phyloP scores from a whole-genome alignment of 345 rosid genomes.

The Diplotaxis tenuifolia region DNA sequence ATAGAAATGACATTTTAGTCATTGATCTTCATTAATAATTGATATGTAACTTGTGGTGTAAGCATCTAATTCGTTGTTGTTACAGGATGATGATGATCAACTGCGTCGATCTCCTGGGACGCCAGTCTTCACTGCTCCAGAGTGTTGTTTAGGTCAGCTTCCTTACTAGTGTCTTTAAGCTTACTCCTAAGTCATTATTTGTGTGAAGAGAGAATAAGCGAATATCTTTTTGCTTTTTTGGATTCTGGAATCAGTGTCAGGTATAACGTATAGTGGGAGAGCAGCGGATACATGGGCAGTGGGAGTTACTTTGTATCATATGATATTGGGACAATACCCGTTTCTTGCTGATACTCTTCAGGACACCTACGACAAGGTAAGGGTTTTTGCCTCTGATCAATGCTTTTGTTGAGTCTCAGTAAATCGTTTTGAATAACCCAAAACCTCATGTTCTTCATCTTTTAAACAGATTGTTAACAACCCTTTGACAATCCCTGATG shows the following conservation, averaged over 20 bases:
- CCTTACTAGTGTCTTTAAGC: neutral
- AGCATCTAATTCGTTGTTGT: slow-evolving; percentile 2
- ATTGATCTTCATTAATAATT: neutral
- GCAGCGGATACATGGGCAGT: slow-evolving; percentile 98
- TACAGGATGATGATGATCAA: slow-evolving; percentile 88
- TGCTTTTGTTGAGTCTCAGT: neutral
- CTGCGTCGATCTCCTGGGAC: slow-evolving; percentile 99
- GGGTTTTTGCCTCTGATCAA: slow-evolving; percentile 17
- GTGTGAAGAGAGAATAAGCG: neutral
- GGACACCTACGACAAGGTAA: slow-evolving; percentile 94
- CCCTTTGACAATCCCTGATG: slow-evolving; percentile 62
- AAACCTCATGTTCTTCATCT: neutral
- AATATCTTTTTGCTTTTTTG: neutral
- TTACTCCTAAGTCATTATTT: neutral
- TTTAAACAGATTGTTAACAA: slow-evolving; percentile 71
- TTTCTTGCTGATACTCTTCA: slow-evolving; percentile 94
- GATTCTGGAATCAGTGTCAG: slow-evolving; percentile 43
- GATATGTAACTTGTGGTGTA: slow-evolving; percentile 4
- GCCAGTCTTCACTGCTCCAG: slow-evolving; percentile 99
- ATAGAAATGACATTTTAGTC: neutral
- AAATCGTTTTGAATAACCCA: neutral
- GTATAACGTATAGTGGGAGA: slow-evolving; percentile 79
- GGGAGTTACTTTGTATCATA: slow-evolving; percentile 87
- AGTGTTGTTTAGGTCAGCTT: slow-evolving; percentile 83
- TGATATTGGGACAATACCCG: slow-evolving; percentile 84